These are phyloP conservation scores for Rhododendron williamsianum DNA, from an alignment of 148 eudicot species.

Conservation along the genomic window DNA sequence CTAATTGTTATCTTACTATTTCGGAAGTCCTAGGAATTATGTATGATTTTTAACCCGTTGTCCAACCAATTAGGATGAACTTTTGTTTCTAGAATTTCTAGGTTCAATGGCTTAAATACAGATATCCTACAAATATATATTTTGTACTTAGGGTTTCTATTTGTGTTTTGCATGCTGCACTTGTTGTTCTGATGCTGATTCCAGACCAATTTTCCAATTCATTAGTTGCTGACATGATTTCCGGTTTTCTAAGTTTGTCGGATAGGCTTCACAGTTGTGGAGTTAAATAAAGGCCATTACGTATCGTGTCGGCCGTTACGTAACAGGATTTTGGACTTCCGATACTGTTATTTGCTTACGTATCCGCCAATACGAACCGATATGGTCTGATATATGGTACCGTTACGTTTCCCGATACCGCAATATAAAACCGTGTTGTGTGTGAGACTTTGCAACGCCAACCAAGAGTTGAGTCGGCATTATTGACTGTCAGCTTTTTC, in stretches of 20 bases:
- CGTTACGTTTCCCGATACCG: not conserved
- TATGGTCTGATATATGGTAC: not conserved
- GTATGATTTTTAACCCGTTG: not conserved
- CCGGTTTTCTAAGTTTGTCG: not conserved
- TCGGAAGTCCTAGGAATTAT: not conserved
- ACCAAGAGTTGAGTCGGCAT: not conserved
- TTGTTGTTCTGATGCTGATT: not conserved
- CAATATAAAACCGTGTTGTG: not conserved
- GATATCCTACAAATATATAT: not conserved
- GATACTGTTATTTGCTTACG: not conserved
- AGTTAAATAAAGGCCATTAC: not conserved
- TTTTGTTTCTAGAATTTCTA: not conserved
- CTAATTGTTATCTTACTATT: not conserved
- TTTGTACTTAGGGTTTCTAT: not conserved
- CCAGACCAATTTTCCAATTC: not conserved
- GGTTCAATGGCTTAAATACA: not conserved
- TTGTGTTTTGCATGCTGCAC: not conserved
- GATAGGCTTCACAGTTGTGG: not conserved
- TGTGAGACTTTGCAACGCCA: not conserved
- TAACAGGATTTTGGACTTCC: not conserved
- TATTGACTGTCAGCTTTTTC: not conserved
- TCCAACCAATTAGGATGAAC: not conserved
- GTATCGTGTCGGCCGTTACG: too few species aligned
- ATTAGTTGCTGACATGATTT: not conserved
- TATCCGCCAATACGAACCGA: too few species aligned